Conservation (phyloP, 345 rosid species). For the Corchorus olitorius region DNA sequence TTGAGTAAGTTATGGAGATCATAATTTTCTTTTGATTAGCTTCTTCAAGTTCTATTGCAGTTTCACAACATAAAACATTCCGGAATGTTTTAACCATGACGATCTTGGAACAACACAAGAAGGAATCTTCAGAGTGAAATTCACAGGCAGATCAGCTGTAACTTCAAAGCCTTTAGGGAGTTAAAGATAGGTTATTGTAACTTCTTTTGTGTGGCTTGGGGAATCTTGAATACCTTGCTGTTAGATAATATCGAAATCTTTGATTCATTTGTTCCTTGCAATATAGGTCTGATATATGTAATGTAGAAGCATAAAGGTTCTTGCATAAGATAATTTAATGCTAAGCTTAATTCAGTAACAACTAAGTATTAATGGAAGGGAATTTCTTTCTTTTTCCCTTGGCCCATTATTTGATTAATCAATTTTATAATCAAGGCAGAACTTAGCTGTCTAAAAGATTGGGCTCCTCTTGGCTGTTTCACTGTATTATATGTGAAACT, state of each 20-base stretch:
- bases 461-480: not conserved
- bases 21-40: too few species aligned
- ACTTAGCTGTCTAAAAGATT: not conserved
- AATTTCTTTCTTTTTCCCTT: not conserved
- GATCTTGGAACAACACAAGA: too few species aligned
- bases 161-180: too few species aligned
- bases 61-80: too few species aligned
- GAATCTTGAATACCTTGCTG: not conserved
- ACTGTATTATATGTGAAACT: not conserved
- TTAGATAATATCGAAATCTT: not conserved
- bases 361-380: not conserved
- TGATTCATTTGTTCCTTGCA: not conserved
- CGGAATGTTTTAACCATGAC: too few species aligned
- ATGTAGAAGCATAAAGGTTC: not conserved
- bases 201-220: slow-evolving; percentile 9
- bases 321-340: not conserved
- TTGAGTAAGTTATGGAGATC: too few species aligned
- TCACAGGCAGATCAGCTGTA: too few species aligned
- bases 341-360: not conserved
- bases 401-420: not conserved
- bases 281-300: not conserved
- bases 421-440: not conserved
- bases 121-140: too few species aligned
- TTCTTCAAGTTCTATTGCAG: too few species aligned
- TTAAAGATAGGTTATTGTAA: too few species aligned